phyloP scores from a whole-genome alignment of 805 yeast species.

The Suhomyces vadensis region DNA sequence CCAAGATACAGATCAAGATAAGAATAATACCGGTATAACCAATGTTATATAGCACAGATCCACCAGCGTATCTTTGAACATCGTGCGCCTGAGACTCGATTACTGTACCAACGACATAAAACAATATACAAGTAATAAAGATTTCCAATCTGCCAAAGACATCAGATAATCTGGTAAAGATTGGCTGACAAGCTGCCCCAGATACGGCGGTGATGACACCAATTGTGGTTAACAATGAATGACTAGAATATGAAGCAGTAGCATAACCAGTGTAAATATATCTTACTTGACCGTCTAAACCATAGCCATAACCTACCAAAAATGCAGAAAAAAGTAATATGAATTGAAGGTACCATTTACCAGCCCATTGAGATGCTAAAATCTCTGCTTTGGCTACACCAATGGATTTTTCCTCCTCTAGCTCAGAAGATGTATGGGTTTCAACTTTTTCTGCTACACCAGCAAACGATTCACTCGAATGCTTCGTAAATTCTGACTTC shows the following conservation, averaged over 20 bases:
- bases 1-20: constrained; percentile 16
- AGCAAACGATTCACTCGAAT: neutral
- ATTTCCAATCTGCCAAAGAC: constrained; percentile 30
- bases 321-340: constrained; percentile 21
- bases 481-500: neutral
- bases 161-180: constrained; percentile 30
- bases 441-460: neutral
- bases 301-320: constrained; percentile 27
- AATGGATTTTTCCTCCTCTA: constrained; percentile 16
- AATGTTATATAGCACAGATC: constrained; percentile 26
- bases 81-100: constrained; percentile 31
- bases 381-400: constrained; percentile 25
- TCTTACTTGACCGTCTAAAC: constrained; percentile 26
- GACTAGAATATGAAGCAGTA: constrained; percentile 23
- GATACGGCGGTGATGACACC: constrained; percentile 28
- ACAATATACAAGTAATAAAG: constrained; percentile 21
- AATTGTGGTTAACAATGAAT: constrained; percentile 27
- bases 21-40: constrained; percentile 21
- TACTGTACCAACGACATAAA: constrained; percentile 30
- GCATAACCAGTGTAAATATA: constrained; percentile 25
- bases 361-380: constrained; percentile 20
- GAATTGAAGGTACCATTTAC: constrained; percentile 11
- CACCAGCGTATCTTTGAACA: constrained; percentile 30
- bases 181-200: constrained; percentile 33
- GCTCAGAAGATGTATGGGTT: neutral